These are phyloP conservation scores for Cyberlindnera lachancei DNA, from an alignment of 805 yeast genomes.

Conservation along the genomic window DNA sequence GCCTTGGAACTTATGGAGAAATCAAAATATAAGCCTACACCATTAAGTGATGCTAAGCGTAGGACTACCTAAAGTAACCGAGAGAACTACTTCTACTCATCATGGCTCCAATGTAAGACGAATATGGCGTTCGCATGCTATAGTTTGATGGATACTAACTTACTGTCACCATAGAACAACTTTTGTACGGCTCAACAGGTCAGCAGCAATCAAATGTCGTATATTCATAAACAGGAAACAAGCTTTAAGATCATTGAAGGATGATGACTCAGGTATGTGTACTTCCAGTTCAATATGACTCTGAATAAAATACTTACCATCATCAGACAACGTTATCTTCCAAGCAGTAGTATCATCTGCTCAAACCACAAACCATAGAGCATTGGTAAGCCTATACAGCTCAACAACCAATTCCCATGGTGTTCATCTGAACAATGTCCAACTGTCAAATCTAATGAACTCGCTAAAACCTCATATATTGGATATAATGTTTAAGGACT, in stretches of 20 bases:
- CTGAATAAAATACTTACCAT: too few relatives aligned
- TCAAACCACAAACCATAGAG: slow-evolving; percentile 13
- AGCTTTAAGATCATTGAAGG: slow-evolving; percentile 6
- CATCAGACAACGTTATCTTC: slow-evolving; percentile 10
- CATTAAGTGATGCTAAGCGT: too few relatives aligned
- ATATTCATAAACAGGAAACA: slow-evolving; percentile 15
- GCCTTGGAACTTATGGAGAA: too few relatives aligned
- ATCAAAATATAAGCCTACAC: too few relatives aligned
- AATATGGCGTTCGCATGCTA: background rate
- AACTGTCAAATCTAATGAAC: slow-evolving; percentile 9
- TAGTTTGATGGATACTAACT: background rate
- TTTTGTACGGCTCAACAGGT: slow-evolving; percentile 8
- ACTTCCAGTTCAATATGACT: too few relatives aligned
- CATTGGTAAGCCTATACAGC: slow-evolving; percentile 13
- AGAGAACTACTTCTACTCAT: background rate
- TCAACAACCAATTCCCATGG: too few relatives aligned
- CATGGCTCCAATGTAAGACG: background rate
- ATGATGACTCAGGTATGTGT: too few relatives aligned
- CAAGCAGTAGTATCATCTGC: slow-evolving; percentile 17
- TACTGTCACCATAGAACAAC: slow-evolving; percentile 9
- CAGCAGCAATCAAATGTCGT: slow-evolving; percentile 9
- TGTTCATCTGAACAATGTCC: slow-evolving; percentile 18
- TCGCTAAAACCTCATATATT: slow-evolving; percentile 11
- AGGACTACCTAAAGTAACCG: too few relatives aligned
- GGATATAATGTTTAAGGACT: slow-evolving; percentile 7